phyloP scores from a whole-genome alignment of 129 eudicot genomes.

The Ambrosia trifida region DNA sequence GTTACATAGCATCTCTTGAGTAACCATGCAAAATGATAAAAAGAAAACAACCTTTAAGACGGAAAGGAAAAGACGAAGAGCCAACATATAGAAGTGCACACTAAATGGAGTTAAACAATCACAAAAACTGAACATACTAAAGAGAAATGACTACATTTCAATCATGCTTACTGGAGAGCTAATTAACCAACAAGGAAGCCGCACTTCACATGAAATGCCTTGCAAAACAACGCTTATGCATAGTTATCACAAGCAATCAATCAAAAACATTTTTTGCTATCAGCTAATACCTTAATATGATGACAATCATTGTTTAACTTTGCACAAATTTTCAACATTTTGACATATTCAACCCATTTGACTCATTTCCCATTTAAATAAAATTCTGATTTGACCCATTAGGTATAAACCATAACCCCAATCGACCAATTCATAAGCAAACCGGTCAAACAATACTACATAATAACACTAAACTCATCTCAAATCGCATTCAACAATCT shows the following conservation, averaged over 20 bases:
- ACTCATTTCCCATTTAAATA: neutral
- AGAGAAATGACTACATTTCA: neutral
- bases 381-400: neutral
- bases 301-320: neutral
- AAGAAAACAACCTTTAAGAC: neutral
- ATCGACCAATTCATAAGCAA: neutral
- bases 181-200: constrained; percentile 18
- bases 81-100: neutral
- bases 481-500: constrained; percentile 8
- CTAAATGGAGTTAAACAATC: neutral
- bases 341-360: neutral
- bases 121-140: neutral
- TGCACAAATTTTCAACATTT: neutral
- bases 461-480: constrained; percentile 4
- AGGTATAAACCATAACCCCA: neutral
- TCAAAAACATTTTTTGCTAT: neutral
- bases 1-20: neutral
- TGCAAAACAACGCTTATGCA: neutral
- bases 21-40: neutral
- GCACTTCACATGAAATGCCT: constrained; percentile 2
- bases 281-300: neutral
- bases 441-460: neutral
- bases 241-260: neutral
- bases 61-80: neutral
- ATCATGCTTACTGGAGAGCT: neutral